A percentile compares a stretch with the other conserved stretches of the same genome.
phyloP scores from a whole-genome alignment of 2,329 filamentous ascomycete genomes.

The Colletotrichum chrysophilum region DNA sequence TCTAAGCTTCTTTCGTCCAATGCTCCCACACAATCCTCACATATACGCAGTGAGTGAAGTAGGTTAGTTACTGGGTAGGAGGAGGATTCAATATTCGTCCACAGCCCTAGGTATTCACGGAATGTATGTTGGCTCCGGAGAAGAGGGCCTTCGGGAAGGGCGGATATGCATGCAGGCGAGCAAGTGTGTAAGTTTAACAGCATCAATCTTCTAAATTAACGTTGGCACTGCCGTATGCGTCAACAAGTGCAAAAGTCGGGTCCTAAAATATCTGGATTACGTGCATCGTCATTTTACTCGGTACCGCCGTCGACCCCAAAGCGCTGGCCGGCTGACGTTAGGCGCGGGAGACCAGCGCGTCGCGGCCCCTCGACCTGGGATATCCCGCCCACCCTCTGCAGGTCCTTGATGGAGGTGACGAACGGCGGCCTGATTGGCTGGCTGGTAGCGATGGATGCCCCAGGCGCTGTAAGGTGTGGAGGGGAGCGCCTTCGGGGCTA shows the following conservation, averaged over 20 bases:
- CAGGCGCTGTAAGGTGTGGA: too few relatives aligned
- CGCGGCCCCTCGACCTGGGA: not conserved
- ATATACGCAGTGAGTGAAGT: not conserved
- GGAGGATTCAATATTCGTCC: not conserved
- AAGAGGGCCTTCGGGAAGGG: not conserved
- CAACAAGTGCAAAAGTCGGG: not conserved
- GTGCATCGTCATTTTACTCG: not conserved
- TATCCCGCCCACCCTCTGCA: not conserved
- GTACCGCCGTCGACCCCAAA: not conserved
- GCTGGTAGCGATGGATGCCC: not conserved
- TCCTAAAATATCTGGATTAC: constrained; percentile 4
- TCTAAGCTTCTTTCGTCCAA: not conserved
- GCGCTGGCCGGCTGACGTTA: constrained; percentile 8
- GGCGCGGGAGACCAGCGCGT: constrained; percentile 7
- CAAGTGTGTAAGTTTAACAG: not conserved
- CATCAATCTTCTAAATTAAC: not conserved
- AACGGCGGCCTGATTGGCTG: not conserved
- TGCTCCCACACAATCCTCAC: not conserved
- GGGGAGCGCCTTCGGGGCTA: too few relatives aligned
- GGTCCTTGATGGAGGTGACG: not conserved
- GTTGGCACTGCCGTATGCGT: not conserved
- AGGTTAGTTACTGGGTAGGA: not conserved
- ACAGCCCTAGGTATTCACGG: not conserved
- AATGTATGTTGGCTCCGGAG: not conserved
- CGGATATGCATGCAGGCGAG: not conserved